Base-by-base conservation (phyloP, 192 early-diverging fungal genomes). In the Podila epigama region DNA sequence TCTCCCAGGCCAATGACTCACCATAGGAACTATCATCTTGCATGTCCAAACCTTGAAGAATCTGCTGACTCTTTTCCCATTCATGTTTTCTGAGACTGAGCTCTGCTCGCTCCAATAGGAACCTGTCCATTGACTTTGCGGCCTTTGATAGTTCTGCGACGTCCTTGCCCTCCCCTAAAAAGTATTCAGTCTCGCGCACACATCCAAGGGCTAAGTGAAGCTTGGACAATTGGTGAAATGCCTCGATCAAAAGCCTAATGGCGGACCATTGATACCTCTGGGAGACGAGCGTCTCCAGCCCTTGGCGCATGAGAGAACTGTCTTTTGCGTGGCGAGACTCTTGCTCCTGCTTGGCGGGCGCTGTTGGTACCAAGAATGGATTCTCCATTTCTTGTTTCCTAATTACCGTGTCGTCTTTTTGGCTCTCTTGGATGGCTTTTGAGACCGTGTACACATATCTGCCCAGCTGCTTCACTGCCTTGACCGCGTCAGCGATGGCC, bases 181-280 rank as follows among this genome's bases (percentile, higher is more conserved):
- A 92, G 64, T 88, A 90, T 51, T 89, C 85, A 2, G 89, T 83
- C 58, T 92, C 89, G 31, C 69, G 66, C 22, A 77, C 63, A 13
- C 89, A 87, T 5, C 92, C 92, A 5, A 86, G 87, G 13, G 79
- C 53, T 3, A 89, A 37, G 61, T 89, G 82, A 2, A 92, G 44
- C 44, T 22, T 57, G 16, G 86, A 87, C 1, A 92, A 69, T 35
- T 81, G 83, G 25, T 79, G 50, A 41, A 79, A 85, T 15, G 80
- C 80, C 28, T 83, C 83, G 8, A 85, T 65, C 25, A 92, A 60
- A 2, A 77, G 61, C 5, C 48, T 63, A 36, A 77, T 68, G 7
- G 64, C 58, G 15, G 61, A 52, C 66, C 73, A 77, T 20, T 68
- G 73, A 20, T 64, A 64, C 34, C 66, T 22, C 27, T 68, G 73